Evolutionary conservation across 2,329 filamentous ascomycete species (phyloP).

Genomic region (Exutisphaerella laricina): DNA sequence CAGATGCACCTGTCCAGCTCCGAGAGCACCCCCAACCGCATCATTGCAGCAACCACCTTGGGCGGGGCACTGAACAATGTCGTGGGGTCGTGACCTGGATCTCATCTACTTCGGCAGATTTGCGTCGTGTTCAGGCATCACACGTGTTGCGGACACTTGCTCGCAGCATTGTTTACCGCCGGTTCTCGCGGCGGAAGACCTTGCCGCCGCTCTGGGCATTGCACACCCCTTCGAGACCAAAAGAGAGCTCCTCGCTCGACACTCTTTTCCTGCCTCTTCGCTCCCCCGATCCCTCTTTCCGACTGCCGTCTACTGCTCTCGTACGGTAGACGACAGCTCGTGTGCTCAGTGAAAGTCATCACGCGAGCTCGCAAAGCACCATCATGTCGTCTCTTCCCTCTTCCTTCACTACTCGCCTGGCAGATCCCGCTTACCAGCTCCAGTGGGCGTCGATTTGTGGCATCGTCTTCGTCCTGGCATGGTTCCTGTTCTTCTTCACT

Average conservation of each 20-base stretch:
- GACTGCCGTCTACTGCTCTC: neutral
- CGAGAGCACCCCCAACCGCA: slow-evolving; percentile 1
- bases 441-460: slow-evolving; percentile 32
- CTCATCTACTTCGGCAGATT: slow-evolving; percentile 7
- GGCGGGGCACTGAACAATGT: slow-evolving; percentile 4
- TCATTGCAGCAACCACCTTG: slow-evolving; percentile 3
- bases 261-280: slow-evolving; percentile 1
- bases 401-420: slow-evolving; percentile 24
- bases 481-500: slow-evolving; percentile 34
- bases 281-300: neutral
- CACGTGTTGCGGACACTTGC: neutral
- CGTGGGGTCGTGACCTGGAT: slow-evolving; percentile 6
- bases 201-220: slow-evolving; percentile 2
- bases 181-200: neutral
- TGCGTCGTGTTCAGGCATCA: slow-evolving; percentile 6
- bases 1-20: slow-evolving; percentile 4
- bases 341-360: slow-evolving; percentile 7
- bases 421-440: slow-evolving; percentile 31
- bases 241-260: neutral
- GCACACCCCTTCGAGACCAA: slow-evolving; percentile 3
- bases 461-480: slow-evolving; percentile 32
- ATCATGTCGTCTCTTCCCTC: slow-evolving; percentile 24
- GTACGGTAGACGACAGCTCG: slow-evolving; percentile 1
- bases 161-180: neutral
- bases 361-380: slow-evolving; percentile 19